Base-by-base conservation (phyloP, 2,329 filamentous ascomycete species). In the Colletotrichum horii region DNA sequence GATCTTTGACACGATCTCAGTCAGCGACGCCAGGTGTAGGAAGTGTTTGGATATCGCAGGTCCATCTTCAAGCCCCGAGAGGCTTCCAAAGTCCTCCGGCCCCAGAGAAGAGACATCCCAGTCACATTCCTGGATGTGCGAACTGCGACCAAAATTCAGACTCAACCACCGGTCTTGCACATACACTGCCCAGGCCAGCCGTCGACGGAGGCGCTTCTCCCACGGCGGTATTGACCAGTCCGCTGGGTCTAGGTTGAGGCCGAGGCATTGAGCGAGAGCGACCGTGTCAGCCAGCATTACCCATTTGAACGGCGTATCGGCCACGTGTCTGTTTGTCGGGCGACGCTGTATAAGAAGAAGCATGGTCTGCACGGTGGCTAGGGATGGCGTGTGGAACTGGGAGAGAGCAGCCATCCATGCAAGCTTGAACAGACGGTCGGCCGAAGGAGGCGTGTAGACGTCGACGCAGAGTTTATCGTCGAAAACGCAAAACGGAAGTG, bases 221-320 rank as follows among this genome's bases (percentile, higher is more conserved):
- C 72, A 75, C 3, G 16, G 26, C 0, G 72, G 72, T 22, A 75
- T 62, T 38, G 72, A 61, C 72, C 72, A 75, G 1, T 66, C 61
- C 11, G 15, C 16, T 3, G 72, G 72, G 24, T 71, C 72, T 14
- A 75, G 60, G 3, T 75, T 75, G 28, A 75, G 67, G 4, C 72
- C 72, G 0, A 75, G 60, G 16, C 68, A 75, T 38, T 75, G 72
- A 1, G 72, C 68, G 0, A 75, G 60, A 4, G 72, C 72, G 1
- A 71, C 72, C 0, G 72, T 75, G 72, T 75, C 72, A 12, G 68
- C 72, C 1, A 75, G 61, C 72, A 75, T 75, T 15, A 71, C 61
- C 72, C 72, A 75, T 52, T 75, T 75, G 52, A 75, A 75, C 14
- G 72, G 72, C 15, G 72, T 75, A 15, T 75, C 72, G 2, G 72